These are phyloP conservation scores for Colletotrichum melonis DNA, from an alignment of 2,329 filamentous ascomycete genomes.

Conservation along the genomic window DNA sequence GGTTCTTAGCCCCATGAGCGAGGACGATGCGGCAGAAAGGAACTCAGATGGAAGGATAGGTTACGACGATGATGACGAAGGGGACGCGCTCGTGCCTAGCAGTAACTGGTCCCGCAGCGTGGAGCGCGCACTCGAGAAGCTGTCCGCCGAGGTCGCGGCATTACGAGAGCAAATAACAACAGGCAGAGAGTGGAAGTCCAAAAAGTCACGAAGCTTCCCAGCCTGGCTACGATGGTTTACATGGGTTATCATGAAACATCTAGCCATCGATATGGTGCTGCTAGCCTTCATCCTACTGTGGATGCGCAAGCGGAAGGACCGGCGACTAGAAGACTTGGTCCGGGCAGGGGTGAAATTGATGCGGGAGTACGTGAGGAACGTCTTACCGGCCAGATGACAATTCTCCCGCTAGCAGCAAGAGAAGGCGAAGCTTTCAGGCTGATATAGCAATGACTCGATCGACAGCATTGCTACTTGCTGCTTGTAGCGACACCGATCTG, in stretches of 20 bases:
- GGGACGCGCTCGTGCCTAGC: constrained; percentile 54
- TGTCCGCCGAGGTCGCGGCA: constrained; percentile 93
- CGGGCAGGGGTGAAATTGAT: constrained; percentile 69
- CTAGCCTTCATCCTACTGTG: constrained; percentile 75
- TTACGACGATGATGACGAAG: constrained; percentile 58
- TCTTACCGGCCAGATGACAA: constrained; percentile 67
- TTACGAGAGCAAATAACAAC: constrained; percentile 89
- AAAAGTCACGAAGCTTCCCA: constrained; percentile 71
- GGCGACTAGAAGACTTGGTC: constrained; percentile 79
- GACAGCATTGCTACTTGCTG: neutral
- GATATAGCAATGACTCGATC: neutral
- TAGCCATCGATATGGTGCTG: constrained; percentile 77
- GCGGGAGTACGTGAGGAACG: constrained; percentile 68
- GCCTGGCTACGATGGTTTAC: constrained; percentile 78
- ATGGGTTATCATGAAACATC: constrained; percentile 78
- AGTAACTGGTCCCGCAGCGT: constrained; percentile 83
- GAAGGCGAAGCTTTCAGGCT: neutral
- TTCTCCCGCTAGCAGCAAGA: neutral
- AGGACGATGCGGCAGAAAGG: constrained; percentile 77
- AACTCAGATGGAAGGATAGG: constrained; percentile 60
- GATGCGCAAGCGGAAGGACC: constrained; percentile 78
- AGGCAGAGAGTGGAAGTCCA: constrained; percentile 76
- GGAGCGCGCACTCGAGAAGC: constrained; percentile 85
- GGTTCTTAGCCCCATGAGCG: constrained; percentile 86
- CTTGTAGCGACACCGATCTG: too few relatives aligned